These are phyloP conservation scores for Cenchrus purpureus DNA, from an alignment of 176 grass and related monocot species.

Conservation along the genomic window DNA sequence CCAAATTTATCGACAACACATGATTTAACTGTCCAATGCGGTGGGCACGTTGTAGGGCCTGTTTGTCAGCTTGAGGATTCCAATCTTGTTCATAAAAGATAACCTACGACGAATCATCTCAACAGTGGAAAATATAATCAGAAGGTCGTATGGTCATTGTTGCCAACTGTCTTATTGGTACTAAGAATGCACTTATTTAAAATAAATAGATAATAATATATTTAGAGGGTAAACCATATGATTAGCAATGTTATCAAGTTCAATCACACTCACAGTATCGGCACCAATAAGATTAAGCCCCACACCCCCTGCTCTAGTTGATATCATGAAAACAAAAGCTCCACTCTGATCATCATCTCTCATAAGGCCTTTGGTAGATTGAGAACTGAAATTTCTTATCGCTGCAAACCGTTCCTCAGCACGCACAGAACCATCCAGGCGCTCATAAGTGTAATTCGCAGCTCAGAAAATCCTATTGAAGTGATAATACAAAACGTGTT, in stretches of 20 bases:
- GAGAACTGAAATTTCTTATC: conserved; percentile 85
- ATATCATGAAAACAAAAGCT: conserved; percentile 98
- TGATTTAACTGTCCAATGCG: conserved; percentile 97
- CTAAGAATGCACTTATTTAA: conserved; percentile 28
- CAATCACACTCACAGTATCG: conserved; percentile 90
- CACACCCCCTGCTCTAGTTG: conserved; percentile 93
- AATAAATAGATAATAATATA: conserved; percentile 23
- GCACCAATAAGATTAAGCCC: conserved; percentile 97
- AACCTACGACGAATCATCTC: conserved; percentile 59
- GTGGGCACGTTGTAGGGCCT: conserved; percentile 92
- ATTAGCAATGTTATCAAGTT: conserved; percentile 36
- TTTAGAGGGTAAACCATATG: conserved; percentile 17
- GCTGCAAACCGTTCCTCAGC: conserved; percentile 94
- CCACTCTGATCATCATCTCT: conserved; percentile 60
- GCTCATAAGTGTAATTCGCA: conserved; percentile 91
- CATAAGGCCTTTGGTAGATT: conserved; percentile 44
- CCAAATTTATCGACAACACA: conserved; percentile 92
- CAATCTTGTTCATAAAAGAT: conserved; percentile 99
- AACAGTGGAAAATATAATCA: conserved; percentile 29
- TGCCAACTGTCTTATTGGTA: conserved; percentile 15
- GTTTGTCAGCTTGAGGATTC: conserved; percentile 97
- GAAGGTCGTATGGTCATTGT: conserved; percentile 20
- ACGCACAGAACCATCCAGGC: conserved; percentile 93
- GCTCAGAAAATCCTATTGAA: conserved; percentile 86
- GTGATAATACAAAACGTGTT: conserved; percentile 1